Evolutionary conservation across 2,329 filamentous ascomycete genomes (phyloP).

Genomic region (Colletotrichum orchidophilum): DNA sequence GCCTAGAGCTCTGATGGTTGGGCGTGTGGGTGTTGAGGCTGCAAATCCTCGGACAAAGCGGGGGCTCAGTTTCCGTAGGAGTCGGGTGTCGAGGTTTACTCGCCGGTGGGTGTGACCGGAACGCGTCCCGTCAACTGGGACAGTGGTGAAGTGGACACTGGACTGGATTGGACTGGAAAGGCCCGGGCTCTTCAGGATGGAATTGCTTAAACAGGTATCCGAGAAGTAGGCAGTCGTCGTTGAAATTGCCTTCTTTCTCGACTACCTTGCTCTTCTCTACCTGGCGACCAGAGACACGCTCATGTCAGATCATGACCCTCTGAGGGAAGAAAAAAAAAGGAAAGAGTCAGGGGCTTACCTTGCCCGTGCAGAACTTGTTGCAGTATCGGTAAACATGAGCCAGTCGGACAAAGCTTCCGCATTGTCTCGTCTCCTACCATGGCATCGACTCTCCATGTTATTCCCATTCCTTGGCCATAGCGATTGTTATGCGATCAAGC

Average conservation of each 20-base stretch:
- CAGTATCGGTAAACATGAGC: background rate
- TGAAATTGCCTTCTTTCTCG: background rate
- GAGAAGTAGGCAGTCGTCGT: constrained; percentile 24
- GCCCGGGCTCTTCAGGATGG: background rate
- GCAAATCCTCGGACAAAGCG: constrained; percentile 1
- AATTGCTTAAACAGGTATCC: background rate
- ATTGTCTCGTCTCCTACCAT: constrained; percentile 12
- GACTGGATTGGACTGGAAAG: background rate
- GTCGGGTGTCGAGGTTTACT: background rate
- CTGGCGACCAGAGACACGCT: background rate
- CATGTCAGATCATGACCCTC: constrained; percentile 8
- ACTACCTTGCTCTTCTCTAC: background rate
- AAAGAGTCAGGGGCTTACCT: background rate
- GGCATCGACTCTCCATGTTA: constrained; percentile 18
- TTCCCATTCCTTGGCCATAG: background rate
- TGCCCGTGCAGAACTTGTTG: constrained; percentile 14
- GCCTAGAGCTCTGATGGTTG: background rate
- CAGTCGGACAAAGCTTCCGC: constrained; percentile 8
- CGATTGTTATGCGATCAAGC: constrained; percentile 1
- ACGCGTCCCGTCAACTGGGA: background rate
- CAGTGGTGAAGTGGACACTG: background rate
- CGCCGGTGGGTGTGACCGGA: constrained; percentile 6
- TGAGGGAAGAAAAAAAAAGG: background rate
- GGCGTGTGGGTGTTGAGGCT: constrained; percentile 5
- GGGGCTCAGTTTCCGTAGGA: constrained; percentile 1